Base-by-base conservation (phyloP, 805 yeast genomes). In the Yamadazyma ubonensis region DNA sequence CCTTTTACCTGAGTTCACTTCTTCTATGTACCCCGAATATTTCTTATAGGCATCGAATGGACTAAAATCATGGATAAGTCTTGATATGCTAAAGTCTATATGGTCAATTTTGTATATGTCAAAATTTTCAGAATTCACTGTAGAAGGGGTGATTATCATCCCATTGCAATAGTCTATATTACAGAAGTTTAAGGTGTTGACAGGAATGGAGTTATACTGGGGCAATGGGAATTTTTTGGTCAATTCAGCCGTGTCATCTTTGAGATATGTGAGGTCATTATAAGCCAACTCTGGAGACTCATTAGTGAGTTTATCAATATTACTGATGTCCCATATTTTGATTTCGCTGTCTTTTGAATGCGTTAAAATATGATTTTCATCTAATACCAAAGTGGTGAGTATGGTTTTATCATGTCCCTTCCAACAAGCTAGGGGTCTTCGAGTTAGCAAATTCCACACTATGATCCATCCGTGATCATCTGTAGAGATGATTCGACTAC, bases 111-210 rank as follows among this genome's bases (percentile, higher is more conserved):
- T 52, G 54, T 83, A 83, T 1, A 86, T 54, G 51, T 86, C 95
- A 45, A 84, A 71, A 23, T 70, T 69, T 29, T 81, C 77, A 0
- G 93, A 79, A 50, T 78, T 76, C 7, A 69, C 57, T 0, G 88
- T 77, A 12, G 82, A 79, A 0, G 95, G 88, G 0, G 86, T 75
- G 5, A 81, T 53, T 18, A 78, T 41, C 10, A 47, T 48, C 11
- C 61, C 53, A 1, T 55, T 54, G 6, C 35, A 39, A 12, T 73
- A 57, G 4, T 71, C 80, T n/a, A 81, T 78, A 39, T 80, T 78
- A 49, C 88, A 75, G 57, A 82, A 87, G 50, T 85, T 86, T 46
- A 87, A 62, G 3, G 86, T 69, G 56, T 87, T 87, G 30, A 84
- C 83, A 5, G 89, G 89, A 48, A 83, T 67, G 12, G 74, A 70